phyloP scores from a whole-genome alignment of 1,284 basidiomycete species.

The Takashimella tepidaria region DNA sequence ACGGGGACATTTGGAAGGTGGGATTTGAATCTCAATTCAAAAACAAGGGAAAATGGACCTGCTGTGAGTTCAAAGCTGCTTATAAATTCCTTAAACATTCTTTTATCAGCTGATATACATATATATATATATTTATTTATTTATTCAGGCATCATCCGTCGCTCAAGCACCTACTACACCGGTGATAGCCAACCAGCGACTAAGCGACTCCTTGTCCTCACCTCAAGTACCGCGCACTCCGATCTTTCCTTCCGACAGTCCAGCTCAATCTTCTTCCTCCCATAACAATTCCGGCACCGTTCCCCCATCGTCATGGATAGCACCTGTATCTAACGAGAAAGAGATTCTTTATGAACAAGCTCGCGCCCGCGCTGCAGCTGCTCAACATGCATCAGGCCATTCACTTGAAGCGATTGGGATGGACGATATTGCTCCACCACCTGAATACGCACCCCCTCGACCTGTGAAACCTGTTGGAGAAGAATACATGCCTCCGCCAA shows the following conservation, averaged over 20 bases:
- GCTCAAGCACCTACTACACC: neutral
- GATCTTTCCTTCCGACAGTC: slow-evolving; percentile 1
- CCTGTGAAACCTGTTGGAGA: slow-evolving; percentile 12
- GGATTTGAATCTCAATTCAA: slow-evolving; percentile 16
- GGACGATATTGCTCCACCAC: slow-evolving; percentile 21
- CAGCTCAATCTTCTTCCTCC: neutral
- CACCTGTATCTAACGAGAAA: slow-evolving; percentile 43
- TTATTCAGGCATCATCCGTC: neutral
- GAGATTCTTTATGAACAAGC: slow-evolving; percentile 62
- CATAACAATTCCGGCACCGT: neutral
- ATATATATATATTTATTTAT: neutral
- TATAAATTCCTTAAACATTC: no score
- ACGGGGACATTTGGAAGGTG: slow-evolving; percentile 33
- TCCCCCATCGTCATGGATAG: slow-evolving; percentile 20
- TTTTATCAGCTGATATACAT: neutral
- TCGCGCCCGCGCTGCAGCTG: slow-evolving; percentile 56
- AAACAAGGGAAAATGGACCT: slow-evolving; percentile 2
- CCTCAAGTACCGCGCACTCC: slow-evolving; percentile 2
- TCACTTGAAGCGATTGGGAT: slow-evolving; percentile 33
- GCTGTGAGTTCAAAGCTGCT: neutral
- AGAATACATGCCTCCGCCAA: slow-evolving; percentile 15
- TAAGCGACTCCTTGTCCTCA: slow-evolving; percentile 2
- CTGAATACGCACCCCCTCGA: slow-evolving; percentile 24
- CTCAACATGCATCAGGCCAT: slow-evolving; percentile 34
- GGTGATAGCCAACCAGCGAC: neutral